Evolutionary conservation across 257 asterid genomes (phyloP), one percentile per base, ranked within the genome.

Genomic region (Nicotiana obtusifolia): DNA sequence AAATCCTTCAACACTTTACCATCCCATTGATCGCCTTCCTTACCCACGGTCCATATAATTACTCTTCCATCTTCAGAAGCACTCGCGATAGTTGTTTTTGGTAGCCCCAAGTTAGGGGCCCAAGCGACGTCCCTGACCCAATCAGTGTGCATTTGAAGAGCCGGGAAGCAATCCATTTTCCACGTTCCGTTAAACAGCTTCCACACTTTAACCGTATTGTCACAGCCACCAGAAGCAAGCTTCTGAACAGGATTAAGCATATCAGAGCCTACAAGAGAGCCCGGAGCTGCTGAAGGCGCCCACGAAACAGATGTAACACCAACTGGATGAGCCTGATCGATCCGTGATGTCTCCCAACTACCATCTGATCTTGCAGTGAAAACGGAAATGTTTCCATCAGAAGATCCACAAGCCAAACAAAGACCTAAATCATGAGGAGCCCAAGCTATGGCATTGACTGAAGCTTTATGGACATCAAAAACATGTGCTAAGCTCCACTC

Each of bases 261-360:
- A 64, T 86, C 84, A 16, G 91, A 77, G 59, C 89, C 86, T 33
- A 90, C 90, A 13, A 89, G 88, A 69, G 90, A 87, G 14, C 93
- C 97, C 2, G 95, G 91, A n/a, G 89, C 88, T 4, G 83, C 87
- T 66, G 92, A 81, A 68, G 95, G 95, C 62, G 92, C 93, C 95
- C 97, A 93, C 0, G 97, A 91, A 37, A 93, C 89, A 1, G 97
- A 92, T 62, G 97, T 93, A 20, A 93, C 97, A 1, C 95, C 97
- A 65, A 87, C 81, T 4, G 92, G 95, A 81, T 93, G 95, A 10
- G 95, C 93, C 84, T 90, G 97, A 56, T 88, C 95, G 31, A 93
- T 93, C 33, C 82, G 83, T 10, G 93, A 84, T 61, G 84, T 86
- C 80, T 91, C 95, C 97, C 97, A 93, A 76, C 85, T 84, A 62